Base-by-base conservation (phyloP, 2,329 filamentous ascomycete species). In the Huntiella moniliformis region DNA sequence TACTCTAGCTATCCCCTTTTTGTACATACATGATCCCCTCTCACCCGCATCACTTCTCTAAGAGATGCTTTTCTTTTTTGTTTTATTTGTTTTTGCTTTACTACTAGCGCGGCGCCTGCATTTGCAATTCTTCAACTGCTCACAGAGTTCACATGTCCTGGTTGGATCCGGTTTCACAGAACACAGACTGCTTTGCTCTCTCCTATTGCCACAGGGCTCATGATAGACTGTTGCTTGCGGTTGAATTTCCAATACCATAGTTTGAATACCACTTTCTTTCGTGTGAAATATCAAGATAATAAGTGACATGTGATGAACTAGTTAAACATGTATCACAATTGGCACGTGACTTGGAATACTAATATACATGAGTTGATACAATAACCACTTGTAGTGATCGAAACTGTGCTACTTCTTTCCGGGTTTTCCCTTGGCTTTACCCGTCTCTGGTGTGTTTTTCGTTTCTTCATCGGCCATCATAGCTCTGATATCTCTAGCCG, bases 401-500 rank as follows among this genome's bases (percentile, higher is more conserved):
- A 28, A 28, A 12, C 11, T 34, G n/a, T 10, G n/a, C 18, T 32
- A 43, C 32, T 43, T 43, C 41, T 35, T 43, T 16, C 33, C 33
- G 8, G 33, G 12, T 33, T 44, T 44, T 32, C 18, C 38, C 42
- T 54, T 51, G 34, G 47, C 48, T 39, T 48, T 45, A 8, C 43
- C 48, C 17, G 43, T 42, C 8, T 17, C 33, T 11, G 42, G 45
- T 2, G 42, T 45, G 2, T 53, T 56, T 38, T 60, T 61, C 13
- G 57, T 58, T 42, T 67, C 69, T 57, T 78, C 67, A 51, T 79
- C 76, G 7, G 79, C 74, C 12, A 84, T 67, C 53, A 94, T 61
- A 4, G 70, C 70, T 57, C 82, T 71, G 34, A 94, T 74, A 51
- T 93, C 87, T 52, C 71, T 71, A 51, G 79, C 76, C 38, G 77